Conservation (phyloP, 768 basidiomycete genomes). For the Boletus subcaerulescens region DNA sequence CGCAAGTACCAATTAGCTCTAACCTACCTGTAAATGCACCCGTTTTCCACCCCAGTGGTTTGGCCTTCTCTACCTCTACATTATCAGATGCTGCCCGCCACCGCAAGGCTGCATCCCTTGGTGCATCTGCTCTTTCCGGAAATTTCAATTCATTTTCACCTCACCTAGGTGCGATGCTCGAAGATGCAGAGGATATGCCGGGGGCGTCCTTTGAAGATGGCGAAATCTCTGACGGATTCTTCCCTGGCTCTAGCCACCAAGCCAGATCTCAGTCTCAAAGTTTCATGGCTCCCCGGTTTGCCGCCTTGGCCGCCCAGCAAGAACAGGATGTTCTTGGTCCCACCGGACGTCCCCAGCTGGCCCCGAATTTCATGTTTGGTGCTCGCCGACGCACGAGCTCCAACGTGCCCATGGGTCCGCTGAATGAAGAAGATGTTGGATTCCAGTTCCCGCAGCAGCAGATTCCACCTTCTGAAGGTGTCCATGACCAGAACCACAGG, state of each 20-base stretch:
- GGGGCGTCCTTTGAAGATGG: slow-evolving; percentile 65
- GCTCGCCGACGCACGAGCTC: slow-evolving; percentile 53
- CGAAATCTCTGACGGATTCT: slow-evolving; percentile 64
- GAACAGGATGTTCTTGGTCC: slow-evolving; percentile 63
- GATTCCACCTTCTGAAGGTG: slow-evolving; percentile 25
- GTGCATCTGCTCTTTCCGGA: slow-evolving; percentile 52
- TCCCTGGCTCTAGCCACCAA: slow-evolving; percentile 53
- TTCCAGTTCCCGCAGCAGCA: slow-evolving; percentile 83
- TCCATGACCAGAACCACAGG: slow-evolving; percentile 44
- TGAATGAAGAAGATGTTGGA: slow-evolving; percentile 75
- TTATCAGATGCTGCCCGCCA: slow-evolving; percentile 58
- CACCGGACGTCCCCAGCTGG: slow-evolving; percentile 82
- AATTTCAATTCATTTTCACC: slow-evolving; percentile 74
- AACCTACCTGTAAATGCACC: slow-evolving; percentile 66
- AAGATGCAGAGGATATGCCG: slow-evolving; percentile 68
- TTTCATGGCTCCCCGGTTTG: slow-evolving; percentile 88
- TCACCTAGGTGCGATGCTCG: slow-evolving; percentile 79
- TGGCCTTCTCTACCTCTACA: slow-evolving; percentile 47
- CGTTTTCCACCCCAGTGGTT: slow-evolving; percentile 69
- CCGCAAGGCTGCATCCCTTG: slow-evolving; percentile 79
- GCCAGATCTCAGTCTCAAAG: slow-evolving; percentile 77
- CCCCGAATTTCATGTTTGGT: slow-evolving; percentile 91
- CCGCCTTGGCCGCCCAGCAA: slow-evolving; percentile 71
- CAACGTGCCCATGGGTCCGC: slow-evolving; percentile 57
- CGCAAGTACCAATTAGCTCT: slow-evolving; percentile 45